Conservation (phyloP, 192 early-diverging fungal species). For the Backusella tuberculispora region DNA sequence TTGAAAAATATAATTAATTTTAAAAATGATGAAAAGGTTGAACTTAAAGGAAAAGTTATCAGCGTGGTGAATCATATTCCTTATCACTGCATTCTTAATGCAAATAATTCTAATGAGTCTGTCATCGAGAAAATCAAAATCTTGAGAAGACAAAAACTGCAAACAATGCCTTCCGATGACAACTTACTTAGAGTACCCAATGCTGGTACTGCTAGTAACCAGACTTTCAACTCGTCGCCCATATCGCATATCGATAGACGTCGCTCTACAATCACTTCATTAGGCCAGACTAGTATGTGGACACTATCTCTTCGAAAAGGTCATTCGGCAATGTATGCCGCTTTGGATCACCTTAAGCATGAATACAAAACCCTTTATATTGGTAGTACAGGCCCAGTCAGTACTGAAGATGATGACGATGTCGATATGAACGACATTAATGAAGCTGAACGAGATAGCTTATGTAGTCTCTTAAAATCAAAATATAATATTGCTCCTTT, state of each 20-base stretch:
- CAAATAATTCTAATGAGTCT: background rate
- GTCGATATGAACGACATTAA: slow-evolving; percentile 56
- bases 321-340: slow-evolving; percentile 91
- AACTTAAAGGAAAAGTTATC: slow-evolving; percentile 43
- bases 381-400: slow-evolving; percentile 72
- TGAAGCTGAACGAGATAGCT: slow-evolving; percentile 52
- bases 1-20: background rate
- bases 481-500: slow-evolving; percentile 74
- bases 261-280: slow-evolving; percentile 17
- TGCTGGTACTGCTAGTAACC: background rate
- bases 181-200: background rate
- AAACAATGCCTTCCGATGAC: slow-evolving; percentile 8
- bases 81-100: slow-evolving; percentile 29
- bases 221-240: slow-evolving; percentile 19
- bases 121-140: slow-evolving; percentile 6
- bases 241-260: slow-evolving; percentile 34
- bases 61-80: slow-evolving; percentile 59
- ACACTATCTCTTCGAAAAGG: slow-evolving; percentile 57
- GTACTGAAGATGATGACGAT: slow-evolving; percentile 60
- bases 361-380: slow-evolving; percentile 69
- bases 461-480: slow-evolving; percentile 57
- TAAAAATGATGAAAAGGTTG: background rate
- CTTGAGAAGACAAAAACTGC: background rate
- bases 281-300: slow-evolving; percentile 34
- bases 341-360: slow-evolving; percentile 68